Evolutionary conservation across 2,329 filamentous ascomycete genomes (phyloP), one percentile per base, ranked within the genome.

Genomic region (Nigrograna mackinnonii): DNA sequence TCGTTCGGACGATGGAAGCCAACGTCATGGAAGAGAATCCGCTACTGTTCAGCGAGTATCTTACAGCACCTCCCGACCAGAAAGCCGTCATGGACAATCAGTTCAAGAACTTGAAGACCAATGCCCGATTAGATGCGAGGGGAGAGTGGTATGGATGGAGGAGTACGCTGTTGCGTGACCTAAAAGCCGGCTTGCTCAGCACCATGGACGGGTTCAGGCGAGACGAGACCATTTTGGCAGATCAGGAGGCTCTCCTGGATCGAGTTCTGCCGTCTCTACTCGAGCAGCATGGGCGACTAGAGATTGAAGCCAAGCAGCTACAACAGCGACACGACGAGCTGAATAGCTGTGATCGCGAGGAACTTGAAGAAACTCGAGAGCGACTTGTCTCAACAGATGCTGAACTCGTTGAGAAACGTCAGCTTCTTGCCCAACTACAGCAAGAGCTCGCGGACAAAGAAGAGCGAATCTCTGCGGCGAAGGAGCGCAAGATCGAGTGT

Each of bases 71-170:
- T 1, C 83, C 90, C 1, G 89, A 95, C 49, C 84, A 95, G 63
- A 91, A 89, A 60, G 72, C 83, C 3, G 78, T 95, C 39, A 95
- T 99, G 85, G 92, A 99, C 71, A 94, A 89, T 52, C 91, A 97
- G 64, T 94, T 99, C 76, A 94, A 95, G 68, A 96, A 97, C 60
- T 87, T 96, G 68, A 97, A 96, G 74, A 91, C 90, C 0, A 88
- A 95, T 66, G 90, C 92, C 13, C 83, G 94, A 19, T 78, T 96
- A 12, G 76, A 91, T 38, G 96, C 92, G 72, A 96, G 96, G 65
- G 90, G 89, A 43, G 91, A 94, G 76, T 99, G 94, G 94, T 99
- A 99, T 66, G 87, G 92, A 60, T 99, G 94, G 94, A 86, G 94
- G 30, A 92, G 89, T 78, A 92, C 94, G 58, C 79, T 97, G 18